phyloP scores from a whole-genome alignment of 2,329 filamentous ascomycete species.

The Verruconis gallopava region DNA sequence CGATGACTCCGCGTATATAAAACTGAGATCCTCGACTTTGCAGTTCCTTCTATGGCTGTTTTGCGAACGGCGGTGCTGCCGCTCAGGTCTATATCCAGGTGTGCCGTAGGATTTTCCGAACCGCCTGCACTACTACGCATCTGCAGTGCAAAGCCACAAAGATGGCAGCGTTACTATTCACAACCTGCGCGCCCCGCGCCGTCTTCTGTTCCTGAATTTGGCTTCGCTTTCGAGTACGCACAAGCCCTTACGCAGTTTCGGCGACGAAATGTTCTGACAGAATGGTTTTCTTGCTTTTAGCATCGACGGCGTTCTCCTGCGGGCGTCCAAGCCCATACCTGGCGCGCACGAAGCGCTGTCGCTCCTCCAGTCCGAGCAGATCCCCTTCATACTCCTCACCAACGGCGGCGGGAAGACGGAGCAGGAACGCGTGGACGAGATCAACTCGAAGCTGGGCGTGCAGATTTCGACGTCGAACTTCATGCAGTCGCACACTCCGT shows the following conservation, averaged over 20 bases:
- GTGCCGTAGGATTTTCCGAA: background rate
- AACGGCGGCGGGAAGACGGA: conserved; percentile 89
- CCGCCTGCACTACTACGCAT: background rate
- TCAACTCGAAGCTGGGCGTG: conserved; percentile 53
- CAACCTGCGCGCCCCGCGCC: conserved; percentile 2
- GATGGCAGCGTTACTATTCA: background rate
- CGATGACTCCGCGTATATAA: no score
- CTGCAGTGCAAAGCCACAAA: background rate
- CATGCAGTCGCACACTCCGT: conserved; percentile 85
- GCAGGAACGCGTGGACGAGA: conserved; percentile 54
- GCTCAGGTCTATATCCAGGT: background rate
- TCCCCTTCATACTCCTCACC: conserved; percentile 89
- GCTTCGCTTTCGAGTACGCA: conserved; percentile 48
- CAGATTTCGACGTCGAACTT: conserved; percentile 56
- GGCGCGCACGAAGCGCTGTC: conserved; percentile 62
- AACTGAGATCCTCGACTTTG: no score
- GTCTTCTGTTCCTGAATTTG: conserved; percentile 26
- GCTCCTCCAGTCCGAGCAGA: conserved; percentile 58
- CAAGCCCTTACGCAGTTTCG: conserved; percentile 15
- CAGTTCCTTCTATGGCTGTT: conserved; percentile 1
- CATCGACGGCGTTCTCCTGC: conserved; percentile 92
- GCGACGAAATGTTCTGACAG: conserved; percentile 3
- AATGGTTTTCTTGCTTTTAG: conserved; percentile 31
- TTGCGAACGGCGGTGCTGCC: background rate
- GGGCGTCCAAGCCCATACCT: conserved; percentile 64